Conservation (phyloP, 805 yeast species). For the Metschnikowia cubensis region DNA sequence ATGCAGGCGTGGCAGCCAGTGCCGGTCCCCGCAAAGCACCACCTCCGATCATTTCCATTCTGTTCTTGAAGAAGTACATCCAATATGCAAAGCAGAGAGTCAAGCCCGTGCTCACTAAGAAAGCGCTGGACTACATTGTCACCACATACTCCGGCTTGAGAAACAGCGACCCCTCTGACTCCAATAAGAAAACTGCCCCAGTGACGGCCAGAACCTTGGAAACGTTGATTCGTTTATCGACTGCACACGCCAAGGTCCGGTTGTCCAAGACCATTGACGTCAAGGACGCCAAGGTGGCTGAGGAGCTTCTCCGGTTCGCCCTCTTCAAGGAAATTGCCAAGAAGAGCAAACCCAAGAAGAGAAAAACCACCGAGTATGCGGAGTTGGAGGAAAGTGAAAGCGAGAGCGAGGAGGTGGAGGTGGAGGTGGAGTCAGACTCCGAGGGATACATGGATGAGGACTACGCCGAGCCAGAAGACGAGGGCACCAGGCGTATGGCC, state of each 20-base stretch:
- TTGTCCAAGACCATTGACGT: conserved; percentile 69
- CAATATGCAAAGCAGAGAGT: conserved; percentile 91
- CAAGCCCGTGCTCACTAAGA: conserved; percentile 71
- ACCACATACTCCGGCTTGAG: conserved; percentile 75
- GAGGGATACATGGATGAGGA: conserved; percentile 15
- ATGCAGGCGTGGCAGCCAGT: conserved; percentile 59
- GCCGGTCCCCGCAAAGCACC: conserved; percentile 18
- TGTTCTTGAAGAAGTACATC: conserved; percentile 85
- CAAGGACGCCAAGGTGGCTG: conserved; percentile 83
- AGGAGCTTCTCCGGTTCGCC: conserved; percentile 78
- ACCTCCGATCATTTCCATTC: conserved; percentile 54
- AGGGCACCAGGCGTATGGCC: conserved; percentile 2
- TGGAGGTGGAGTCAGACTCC: conserved; percentile 15
- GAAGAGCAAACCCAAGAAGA: conserved; percentile 32
- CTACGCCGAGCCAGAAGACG: not conserved
- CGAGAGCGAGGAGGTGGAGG: conserved; percentile 28
- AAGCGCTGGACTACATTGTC: conserved; percentile 78
- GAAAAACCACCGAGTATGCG: conserved; percentile 14
- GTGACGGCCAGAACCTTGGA: conserved; percentile 98
- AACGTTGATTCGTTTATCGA: conserved; percentile 87
- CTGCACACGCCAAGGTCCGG: conserved; percentile 97
- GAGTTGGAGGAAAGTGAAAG: conserved; percentile 28
- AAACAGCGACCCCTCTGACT: conserved; percentile 56
- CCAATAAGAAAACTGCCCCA: conserved; percentile 80
- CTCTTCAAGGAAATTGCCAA: conserved; percentile 67